Conservation (phyloP, 192 early-diverging fungal species). For the Umbelopsis isabellina region DNA sequence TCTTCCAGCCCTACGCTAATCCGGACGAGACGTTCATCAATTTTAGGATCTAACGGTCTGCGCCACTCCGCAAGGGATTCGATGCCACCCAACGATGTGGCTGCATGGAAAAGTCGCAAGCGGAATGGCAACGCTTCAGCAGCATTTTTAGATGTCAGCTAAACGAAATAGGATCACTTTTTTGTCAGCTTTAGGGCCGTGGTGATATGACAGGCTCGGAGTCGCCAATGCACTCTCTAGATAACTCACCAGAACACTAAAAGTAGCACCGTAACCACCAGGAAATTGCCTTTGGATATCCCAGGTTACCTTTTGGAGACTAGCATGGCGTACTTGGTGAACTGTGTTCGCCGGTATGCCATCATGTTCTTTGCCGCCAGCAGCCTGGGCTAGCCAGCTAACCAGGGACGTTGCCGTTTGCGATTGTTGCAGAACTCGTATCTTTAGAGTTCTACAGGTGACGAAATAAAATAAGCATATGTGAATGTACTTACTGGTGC, state of each 20-base stretch:
- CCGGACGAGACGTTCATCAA: conserved; percentile 54
- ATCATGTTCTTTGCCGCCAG: conserved; percentile 39
- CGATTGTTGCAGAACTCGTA: conserved; percentile 70
- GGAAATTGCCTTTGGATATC: conserved; percentile 44
- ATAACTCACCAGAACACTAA: conserved; percentile 34
- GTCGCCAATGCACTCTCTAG: too few species aligned
- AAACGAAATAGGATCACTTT: background rate
- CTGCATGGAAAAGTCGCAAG: conserved; percentile 52
- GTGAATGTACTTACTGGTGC: background rate
- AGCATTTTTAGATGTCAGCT: conserved; percentile 4
- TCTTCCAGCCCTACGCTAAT: conserved; percentile 72
- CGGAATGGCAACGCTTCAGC: conserved; percentile 51
- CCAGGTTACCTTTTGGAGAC: conserved; percentile 24
- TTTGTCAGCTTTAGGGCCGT: too few species aligned
- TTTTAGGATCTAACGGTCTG: conserved; percentile 42
- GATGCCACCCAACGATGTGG: conserved; percentile 69
- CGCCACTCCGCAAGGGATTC: conserved; percentile 77
- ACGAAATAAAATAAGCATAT: background rate
- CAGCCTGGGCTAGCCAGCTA: conserved; percentile 48
- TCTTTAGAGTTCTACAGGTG: conserved; percentile 56
- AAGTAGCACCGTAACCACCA: conserved; percentile 44
- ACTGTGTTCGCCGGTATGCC: conserved; percentile 46
- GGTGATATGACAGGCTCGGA: too few species aligned
- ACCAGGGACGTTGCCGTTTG: conserved; percentile 55
- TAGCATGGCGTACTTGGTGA: conserved; percentile 43